These are phyloP conservation scores for Trametes sanguinea DNA, from an alignment of 768 basidiomycete species.

Conservation along the genomic window DNA sequence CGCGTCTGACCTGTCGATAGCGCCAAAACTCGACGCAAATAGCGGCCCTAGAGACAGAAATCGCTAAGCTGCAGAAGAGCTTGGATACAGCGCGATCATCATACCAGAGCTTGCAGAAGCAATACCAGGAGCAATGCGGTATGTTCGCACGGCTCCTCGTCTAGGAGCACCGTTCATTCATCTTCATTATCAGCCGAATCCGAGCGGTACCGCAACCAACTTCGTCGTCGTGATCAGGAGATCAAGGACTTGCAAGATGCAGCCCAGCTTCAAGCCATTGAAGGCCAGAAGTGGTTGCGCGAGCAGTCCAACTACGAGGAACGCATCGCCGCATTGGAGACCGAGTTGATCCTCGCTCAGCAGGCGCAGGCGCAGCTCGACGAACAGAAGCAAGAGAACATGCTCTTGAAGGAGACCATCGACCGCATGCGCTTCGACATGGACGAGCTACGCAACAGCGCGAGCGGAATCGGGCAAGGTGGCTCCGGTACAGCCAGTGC, in stretches of 20 bases:
- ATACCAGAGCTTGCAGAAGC: conserved; percentile 78
- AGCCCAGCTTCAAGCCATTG: conserved; percentile 60
- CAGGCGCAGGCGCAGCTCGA: conserved; percentile 76
- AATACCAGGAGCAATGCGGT: conserved; percentile 89
- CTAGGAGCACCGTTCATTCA: neutral
- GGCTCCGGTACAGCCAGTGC: conserved; percentile 50
- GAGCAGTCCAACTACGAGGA: conserved; percentile 76
- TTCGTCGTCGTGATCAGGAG: conserved; percentile 74
- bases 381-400: conserved; percentile 93
- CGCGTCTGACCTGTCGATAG: conserved; percentile 25
- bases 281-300: conserved; percentile 62
- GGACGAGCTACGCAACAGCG: conserved; percentile 78
- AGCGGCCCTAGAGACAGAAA: conserved; percentile 70
- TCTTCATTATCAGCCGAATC: conserved; percentile 55
- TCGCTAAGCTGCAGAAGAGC: conserved; percentile 70
- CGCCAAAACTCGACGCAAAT: conserved; percentile 73
- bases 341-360: conserved; percentile 68
- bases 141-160: conserved; percentile 33
- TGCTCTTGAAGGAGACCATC: conserved; percentile 93
- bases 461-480: conserved; percentile 36
- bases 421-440: conserved; percentile 93
- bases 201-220: conserved; percentile 73
- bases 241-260: conserved; percentile 67
- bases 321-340: conserved; percentile 67
- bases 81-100: conserved; percentile 73